phyloP scores from a whole-genome alignment of 352 stramenopile genomes.

The Globisporangium emineosum region DNA sequence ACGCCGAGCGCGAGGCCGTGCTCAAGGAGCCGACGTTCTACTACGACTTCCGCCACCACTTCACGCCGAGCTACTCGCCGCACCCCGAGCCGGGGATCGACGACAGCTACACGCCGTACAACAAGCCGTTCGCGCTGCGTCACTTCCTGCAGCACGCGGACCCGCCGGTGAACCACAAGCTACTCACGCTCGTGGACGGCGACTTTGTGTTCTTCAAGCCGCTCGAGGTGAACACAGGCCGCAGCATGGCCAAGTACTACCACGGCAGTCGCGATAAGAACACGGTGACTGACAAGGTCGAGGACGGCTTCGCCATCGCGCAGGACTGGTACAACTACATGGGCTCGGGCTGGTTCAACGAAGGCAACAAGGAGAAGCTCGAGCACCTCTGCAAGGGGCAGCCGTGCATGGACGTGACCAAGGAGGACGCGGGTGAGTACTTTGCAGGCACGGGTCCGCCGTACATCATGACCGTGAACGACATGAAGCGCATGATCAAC shows the following conservation, averaged over 20 bases:
- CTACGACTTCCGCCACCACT: constrained; percentile 26
- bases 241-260: constrained; percentile 40
- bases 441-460: constrained; percentile 47
- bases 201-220: constrained; percentile 24
- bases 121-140: constrained; percentile 28
- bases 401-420: constrained; percentile 29
- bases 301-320: constrained; percentile 38
- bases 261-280: constrained; percentile 24
- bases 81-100: constrained; percentile 21
- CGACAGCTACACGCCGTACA: constrained; percentile 28
- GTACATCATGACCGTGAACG: constrained; percentile 54
- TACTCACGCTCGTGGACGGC: constrained; percentile 26
- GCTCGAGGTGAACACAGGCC: constrained; percentile 34
- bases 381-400: constrained; percentile 33
- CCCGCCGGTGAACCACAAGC: constrained; percentile 19
- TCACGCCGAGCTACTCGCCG: constrained; percentile 23
- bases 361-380: constrained; percentile 23
- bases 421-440: constrained; percentile 36
- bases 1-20: constrained; percentile 16
- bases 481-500: constrained; percentile 43
- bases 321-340: constrained; percentile 52
- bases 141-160: constrained; percentile 30
- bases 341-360: constrained; percentile 32
- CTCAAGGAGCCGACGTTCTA: constrained; percentile 21
- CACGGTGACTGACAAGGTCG: constrained; percentile 39